phyloP scores from a whole-genome alignment of 805 yeast species.

The Yarrowia bubula region DNA sequence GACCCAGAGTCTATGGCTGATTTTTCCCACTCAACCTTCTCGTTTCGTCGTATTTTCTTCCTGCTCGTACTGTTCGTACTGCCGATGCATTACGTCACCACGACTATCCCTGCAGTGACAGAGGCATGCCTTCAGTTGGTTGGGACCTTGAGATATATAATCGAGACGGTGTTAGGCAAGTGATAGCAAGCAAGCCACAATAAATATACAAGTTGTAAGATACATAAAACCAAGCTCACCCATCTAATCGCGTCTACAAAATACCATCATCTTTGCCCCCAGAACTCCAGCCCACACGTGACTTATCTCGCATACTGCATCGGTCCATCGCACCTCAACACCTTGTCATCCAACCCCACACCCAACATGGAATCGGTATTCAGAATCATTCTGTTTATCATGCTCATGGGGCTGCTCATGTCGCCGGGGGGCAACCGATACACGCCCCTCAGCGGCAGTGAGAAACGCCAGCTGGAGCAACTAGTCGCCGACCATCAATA shows the following conservation, averaged over 20 bases:
- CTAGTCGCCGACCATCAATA: constrained; percentile 4
- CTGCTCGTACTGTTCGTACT: not conserved
- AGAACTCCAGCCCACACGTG: not conserved
- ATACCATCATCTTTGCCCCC: no score
- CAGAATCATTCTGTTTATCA: constrained; percentile 26
- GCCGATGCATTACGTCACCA: not conserved
- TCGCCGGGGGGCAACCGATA: constrained; percentile 25
- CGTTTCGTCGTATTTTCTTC: no score
- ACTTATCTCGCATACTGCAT: constrained; percentile 25
- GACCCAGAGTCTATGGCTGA: no score
- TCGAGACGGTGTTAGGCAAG: not conserved
- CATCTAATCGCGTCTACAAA: no score
- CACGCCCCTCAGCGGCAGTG: constrained; percentile 19
- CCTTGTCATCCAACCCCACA: not conserved
- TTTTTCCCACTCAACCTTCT: no score
- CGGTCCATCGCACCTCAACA: constrained; percentile 1
- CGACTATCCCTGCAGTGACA: not conserved
- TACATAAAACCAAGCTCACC: not conserved
- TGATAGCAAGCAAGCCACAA: not conserved
- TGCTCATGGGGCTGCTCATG: constrained; percentile 27
- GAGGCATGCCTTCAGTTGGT: no score
- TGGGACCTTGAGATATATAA: not conserved
- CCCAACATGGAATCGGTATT: constrained; percentile 24
- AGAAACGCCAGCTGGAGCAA: constrained; percentile 20
- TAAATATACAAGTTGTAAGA: no score